Evolutionary conservation across 345 rosid species (phyloP).

Genomic region (Angophora floribunda): DNA sequence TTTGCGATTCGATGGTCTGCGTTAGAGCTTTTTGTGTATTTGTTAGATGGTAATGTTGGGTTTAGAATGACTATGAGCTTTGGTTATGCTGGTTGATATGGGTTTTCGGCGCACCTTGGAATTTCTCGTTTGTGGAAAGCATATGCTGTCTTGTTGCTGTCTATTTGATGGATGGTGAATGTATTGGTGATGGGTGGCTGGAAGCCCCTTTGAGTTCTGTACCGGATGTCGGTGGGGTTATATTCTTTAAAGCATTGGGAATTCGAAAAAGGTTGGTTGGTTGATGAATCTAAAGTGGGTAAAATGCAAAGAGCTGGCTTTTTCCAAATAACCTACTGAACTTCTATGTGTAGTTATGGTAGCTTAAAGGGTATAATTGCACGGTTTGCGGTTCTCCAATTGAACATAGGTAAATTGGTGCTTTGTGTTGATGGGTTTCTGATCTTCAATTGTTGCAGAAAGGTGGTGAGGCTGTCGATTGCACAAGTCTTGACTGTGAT

Average conservation of each 20-base stretch:
- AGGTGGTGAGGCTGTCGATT: constrained; percentile 90
- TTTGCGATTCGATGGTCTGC: neutral
- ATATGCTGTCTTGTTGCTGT: neutral
- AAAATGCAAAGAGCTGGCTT: neutral
- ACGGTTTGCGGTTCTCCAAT: neutral
- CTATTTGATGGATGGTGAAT: neutral
- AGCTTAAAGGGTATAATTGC: neutral
- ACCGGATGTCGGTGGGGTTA: neutral
- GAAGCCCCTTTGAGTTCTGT: neutral
- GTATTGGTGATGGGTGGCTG: neutral
- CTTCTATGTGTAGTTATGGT: neutral
- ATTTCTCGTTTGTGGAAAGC: neutral
- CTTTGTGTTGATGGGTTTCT: neutral
- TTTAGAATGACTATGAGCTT: neutral
- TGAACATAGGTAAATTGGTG: neutral
- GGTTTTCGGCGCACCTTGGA: neutral
- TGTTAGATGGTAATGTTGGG: neutral
- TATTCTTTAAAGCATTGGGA: neutral
- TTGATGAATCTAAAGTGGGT: neutral
- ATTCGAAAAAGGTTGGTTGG: neutral
- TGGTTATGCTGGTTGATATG: neutral
- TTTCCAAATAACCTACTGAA: neutral
- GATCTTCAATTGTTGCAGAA: constrained; percentile 31
- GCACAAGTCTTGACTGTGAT: constrained; percentile 89
- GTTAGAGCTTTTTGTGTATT: neutral